Base-by-base conservation (phyloP, 2,329 filamentous ascomycete species). In the Fusarium pseudograminearum region DNA sequence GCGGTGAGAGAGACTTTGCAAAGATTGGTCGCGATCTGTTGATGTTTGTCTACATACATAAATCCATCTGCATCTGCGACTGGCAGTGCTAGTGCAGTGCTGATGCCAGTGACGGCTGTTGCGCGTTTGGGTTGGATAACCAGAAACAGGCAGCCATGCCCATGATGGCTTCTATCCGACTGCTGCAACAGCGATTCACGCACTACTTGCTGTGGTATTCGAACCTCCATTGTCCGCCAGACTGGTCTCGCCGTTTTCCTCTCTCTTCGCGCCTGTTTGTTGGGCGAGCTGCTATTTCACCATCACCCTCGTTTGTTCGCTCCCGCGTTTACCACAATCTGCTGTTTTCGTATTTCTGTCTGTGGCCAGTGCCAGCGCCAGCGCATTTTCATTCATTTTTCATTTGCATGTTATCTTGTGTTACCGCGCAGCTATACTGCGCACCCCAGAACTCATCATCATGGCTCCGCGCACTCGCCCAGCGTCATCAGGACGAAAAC, bases 91-190 rank as follows among this genome's bases (percentile, higher is more conserved):
- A 55, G 60, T 16, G 53, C 55, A 58, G 55, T 58, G 47, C 48
- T 47, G 26, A 33, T 57, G 45, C 41, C 46, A 47, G 53, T 68
- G 53, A 68, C 55, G 57, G 57, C 41, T 34, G 55, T 61, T 47
- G 48, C 67, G 67, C 67, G 67, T 64, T 71, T 51, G 56, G 62
- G 67, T 68, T 33, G 67, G 67, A 70, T 67, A 70, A 28, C 38
- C 31, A 69, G 47, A 66, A 57, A 34, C 46, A 58, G 60, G 36
- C 51, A 50, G 44, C 38, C 52, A 50, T 51, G 61, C 24, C 33
- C 48, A 57, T 51, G 67, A 71, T 67, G 51, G 34, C 65, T 47
- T 67, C 52, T 38, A 50, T 34, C 48, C 53, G 58, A 38, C 46
- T 42, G 54, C 54, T 57, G 54, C 34, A 44, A 48, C 51, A 54